These are phyloP conservation scores for Sherardia arvensis DNA, from an alignment of 257 asterid species.

Conservation along the genomic window DNA sequence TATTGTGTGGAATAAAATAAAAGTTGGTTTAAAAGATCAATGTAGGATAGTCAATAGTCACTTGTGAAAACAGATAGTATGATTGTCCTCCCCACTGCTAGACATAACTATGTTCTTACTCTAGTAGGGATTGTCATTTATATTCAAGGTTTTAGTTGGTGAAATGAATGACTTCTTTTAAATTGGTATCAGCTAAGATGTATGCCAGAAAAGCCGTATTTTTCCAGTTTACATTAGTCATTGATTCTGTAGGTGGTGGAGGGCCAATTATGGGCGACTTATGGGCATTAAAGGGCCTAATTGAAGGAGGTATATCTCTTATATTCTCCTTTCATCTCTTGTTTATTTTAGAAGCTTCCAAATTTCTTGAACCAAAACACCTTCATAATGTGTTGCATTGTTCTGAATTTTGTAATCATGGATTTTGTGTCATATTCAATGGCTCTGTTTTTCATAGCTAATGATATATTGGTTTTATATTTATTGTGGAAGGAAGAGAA, in stretches of 20 bases:
- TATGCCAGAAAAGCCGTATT: background rate
- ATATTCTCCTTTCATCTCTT: constrained; percentile 3
- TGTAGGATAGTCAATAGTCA: background rate
- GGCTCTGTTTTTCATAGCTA: constrained; percentile 1
- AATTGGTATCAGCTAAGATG: background rate
- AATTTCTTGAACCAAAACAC: background rate
- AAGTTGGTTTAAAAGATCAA: background rate
- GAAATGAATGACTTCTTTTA: background rate
- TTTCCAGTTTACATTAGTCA: background rate
- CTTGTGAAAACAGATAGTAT: background rate
- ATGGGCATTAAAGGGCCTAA: constrained; percentile 97
- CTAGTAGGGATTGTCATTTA: background rate
- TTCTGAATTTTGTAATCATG: background rate
- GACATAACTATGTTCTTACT: background rate
- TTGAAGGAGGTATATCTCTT: constrained; percentile 57
- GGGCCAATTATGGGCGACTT: constrained; percentile 98
- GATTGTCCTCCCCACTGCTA: background rate
- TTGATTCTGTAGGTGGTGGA: constrained; percentile 66
- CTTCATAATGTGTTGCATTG: background rate
- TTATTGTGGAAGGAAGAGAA: constrained; percentile 88
- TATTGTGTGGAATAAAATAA: background rate
- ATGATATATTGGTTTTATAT: constrained; percentile 14
- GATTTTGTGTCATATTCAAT: background rate
- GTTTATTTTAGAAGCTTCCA: background rate
- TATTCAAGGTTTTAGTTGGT: background rate